Percentiles rank a stretch among this genome's conserved stretches.
Conservation (phyloP, 2,329 filamentous ascomycete species). For the Colletotrichum abscissum region DNA sequence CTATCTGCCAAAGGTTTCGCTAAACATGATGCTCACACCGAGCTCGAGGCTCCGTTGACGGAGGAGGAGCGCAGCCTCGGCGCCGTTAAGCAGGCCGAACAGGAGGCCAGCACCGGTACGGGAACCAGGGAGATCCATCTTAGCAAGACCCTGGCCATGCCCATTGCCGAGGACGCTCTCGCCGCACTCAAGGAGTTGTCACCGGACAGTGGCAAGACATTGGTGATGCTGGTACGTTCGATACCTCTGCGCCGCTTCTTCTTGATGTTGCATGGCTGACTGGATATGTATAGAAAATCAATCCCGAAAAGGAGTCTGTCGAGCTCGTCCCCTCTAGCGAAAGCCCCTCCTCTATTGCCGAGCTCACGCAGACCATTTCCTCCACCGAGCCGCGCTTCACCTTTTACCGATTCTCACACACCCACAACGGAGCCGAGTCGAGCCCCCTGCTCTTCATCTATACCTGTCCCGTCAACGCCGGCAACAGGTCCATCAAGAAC, state of each 20-base stretch:
- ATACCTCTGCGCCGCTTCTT: neutral
- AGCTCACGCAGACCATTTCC: conserved; percentile 72
- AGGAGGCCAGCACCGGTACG: conserved; percentile 78
- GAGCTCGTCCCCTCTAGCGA: conserved; percentile 69
- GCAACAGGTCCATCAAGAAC: conserved; percentile 79
- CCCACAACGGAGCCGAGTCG: conserved; percentile 61
- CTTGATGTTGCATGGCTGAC: neutral
- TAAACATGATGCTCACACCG: conserved; percentile 76
- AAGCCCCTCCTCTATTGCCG: conserved; percentile 64
- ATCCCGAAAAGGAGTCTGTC: conserved; percentile 75
- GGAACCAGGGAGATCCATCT: conserved; percentile 68
- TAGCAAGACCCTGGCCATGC: conserved; percentile 68
- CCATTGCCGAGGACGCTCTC: conserved; percentile 71
- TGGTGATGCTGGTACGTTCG: conserved; percentile 72
- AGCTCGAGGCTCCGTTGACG: conserved; percentile 76
- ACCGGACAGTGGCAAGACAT: conserved; percentile 57
- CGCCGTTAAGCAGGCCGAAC: conserved; percentile 80
- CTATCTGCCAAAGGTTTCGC: conserved; percentile 76
- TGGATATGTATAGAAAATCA: conserved; percentile 69
- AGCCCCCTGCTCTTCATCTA: conserved; percentile 82
- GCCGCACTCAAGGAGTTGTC: conserved; percentile 71
- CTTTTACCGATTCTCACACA: conserved; percentile 77
- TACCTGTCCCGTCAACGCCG: conserved; percentile 77
- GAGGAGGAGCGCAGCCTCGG: conserved; percentile 80
- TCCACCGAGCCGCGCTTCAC: conserved; percentile 78